phyloP scores from a whole-genome alignment of 768 basidiomycete genomes.

The Coprinopsis marcescibilis region DNA sequence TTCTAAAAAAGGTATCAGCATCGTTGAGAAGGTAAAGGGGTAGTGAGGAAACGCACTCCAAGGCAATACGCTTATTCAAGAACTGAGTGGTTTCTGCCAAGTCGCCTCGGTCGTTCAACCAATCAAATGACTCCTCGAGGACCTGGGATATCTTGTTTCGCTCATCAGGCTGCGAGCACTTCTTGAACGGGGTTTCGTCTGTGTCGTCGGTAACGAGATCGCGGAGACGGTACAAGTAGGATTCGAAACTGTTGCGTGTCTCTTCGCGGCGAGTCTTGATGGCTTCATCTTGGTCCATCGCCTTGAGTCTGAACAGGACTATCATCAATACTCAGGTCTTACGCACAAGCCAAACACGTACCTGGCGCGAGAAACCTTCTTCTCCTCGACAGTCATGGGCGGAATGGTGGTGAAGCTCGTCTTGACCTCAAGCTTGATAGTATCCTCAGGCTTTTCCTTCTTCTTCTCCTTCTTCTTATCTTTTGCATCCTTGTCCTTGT shows the following conservation, averaged over 20 bases:
- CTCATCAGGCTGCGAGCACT: constrained; percentile 75
- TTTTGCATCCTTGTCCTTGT: constrained; percentile 29
- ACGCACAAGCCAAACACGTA: constrained; percentile 28
- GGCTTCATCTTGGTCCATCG: constrained; percentile 71
- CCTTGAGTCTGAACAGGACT: constrained; percentile 53
- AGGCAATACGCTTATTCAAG: constrained; percentile 63
- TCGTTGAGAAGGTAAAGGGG: neutral
- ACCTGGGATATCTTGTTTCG: constrained; percentile 57
- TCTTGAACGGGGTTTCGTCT: constrained; percentile 69
- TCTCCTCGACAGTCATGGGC: constrained; percentile 75
- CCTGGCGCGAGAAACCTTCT: constrained; percentile 68
- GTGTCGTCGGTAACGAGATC: constrained; percentile 72
- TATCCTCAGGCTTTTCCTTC: constrained; percentile 47
- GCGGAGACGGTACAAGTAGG: constrained; percentile 87
- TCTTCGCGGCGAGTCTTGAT: constrained; percentile 80
- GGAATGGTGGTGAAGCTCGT: constrained; percentile 59
- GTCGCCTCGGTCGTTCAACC: constrained; percentile 85
- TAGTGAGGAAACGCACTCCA: constrained; percentile 63
- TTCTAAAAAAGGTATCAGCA: constrained; percentile 33
- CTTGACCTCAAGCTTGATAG: constrained; percentile 62
- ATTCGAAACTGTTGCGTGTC: constrained; percentile 85
- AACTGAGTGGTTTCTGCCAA: constrained; percentile 72
- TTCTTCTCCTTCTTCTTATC: constrained; percentile 30
- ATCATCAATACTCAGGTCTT: neutral
- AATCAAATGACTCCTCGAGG: constrained; percentile 68